A percentile compares a stretch with the other conserved stretches of the same genome.
phyloP scores from a whole-genome alignment of 164 flowering plant genomes.

The Santalum album region DNA sequence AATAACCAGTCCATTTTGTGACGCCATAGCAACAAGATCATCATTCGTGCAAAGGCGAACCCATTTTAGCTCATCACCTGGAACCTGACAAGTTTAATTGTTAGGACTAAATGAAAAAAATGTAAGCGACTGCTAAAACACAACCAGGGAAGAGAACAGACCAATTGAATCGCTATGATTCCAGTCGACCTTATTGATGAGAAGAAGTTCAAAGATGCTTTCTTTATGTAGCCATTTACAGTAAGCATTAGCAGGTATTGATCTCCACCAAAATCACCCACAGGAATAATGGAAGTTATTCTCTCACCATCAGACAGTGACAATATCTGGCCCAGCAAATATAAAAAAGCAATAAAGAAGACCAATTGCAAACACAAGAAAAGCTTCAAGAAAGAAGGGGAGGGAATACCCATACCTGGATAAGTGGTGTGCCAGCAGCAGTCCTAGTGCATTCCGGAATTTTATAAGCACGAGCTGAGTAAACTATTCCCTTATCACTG shows the following conservation, averaged over 20 bases:
- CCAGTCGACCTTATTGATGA: constrained; percentile 86
- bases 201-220: constrained; percentile 69
- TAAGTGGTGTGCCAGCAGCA: constrained; percentile 93
- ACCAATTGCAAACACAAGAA: not conserved
- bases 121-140: not conserved
- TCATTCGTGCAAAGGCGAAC: constrained; percentile 78
- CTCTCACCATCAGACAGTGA: constrained; percentile 89
- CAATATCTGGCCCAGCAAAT: constrained; percentile 46
- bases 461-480: constrained; percentile 87
- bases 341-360: constrained; percentile 2
- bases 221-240: constrained; percentile 87
- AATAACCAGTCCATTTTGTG: constrained; percentile 85
- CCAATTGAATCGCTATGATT: constrained; percentile 94
- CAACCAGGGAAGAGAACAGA: constrained; percentile 23
- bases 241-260: constrained; percentile 93
- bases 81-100: constrained; percentile 51
- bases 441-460: constrained; percentile 82
- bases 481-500: constrained; percentile 92
- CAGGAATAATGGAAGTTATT: constrained; percentile 90
- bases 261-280: constrained; percentile 74
- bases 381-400: not conserved
- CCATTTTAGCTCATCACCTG: constrained; percentile 97
- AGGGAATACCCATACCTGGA: constrained; percentile 47
- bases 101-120: not conserved
- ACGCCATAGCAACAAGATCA: constrained; percentile 90